Evolutionary conservation across 768 basidiomycete genomes (phyloP).

Genomic region (Rhodotorula sphaerocarpa): DNA sequence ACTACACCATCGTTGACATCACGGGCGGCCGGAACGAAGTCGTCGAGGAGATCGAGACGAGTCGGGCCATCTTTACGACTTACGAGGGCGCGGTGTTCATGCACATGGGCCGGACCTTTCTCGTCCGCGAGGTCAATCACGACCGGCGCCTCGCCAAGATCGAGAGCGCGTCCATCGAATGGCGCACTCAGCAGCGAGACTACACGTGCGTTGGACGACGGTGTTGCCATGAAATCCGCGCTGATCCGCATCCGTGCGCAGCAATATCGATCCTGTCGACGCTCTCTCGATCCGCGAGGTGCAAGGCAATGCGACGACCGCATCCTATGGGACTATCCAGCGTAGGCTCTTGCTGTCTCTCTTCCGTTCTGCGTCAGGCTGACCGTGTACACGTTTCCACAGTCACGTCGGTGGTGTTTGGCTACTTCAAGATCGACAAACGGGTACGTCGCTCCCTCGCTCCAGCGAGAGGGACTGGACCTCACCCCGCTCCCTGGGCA

Average conservation of each 20-base stretch:
- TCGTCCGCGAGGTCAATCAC: constrained; percentile 72
- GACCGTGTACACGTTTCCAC: constrained; percentile 44
- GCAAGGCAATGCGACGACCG: constrained; percentile 51
- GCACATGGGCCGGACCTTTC: constrained; percentile 72
- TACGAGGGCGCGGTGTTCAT: constrained; percentile 87
- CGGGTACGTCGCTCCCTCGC: constrained; percentile 36
- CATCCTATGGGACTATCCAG: constrained; percentile 58
- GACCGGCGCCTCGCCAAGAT: constrained; percentile 65
- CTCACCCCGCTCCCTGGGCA: neutral
- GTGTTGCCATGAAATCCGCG: no score
- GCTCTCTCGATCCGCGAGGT: constrained; percentile 66
- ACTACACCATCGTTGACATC: constrained; percentile 65
- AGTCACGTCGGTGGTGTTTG: constrained; percentile 64
- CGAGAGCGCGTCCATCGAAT: constrained; percentile 67
- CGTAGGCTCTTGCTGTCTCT: constrained; percentile 5
- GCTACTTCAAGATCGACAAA: constrained; percentile 70
- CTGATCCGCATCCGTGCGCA: constrained; percentile 40
- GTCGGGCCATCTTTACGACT: constrained; percentile 69
- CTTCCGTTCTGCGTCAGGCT: neutral
- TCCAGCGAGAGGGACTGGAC: no score
- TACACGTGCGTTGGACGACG: constrained; percentile 54
- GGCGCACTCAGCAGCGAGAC: constrained; percentile 69
- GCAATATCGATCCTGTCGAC: constrained; percentile 67
- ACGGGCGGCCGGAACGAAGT: constrained; percentile 48
- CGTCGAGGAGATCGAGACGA: constrained; percentile 74